These are phyloP conservation scores for Alopecurus myosuroides DNA, from an alignment of 176 grass and related monocot genomes.

Conservation along the genomic window DNA sequence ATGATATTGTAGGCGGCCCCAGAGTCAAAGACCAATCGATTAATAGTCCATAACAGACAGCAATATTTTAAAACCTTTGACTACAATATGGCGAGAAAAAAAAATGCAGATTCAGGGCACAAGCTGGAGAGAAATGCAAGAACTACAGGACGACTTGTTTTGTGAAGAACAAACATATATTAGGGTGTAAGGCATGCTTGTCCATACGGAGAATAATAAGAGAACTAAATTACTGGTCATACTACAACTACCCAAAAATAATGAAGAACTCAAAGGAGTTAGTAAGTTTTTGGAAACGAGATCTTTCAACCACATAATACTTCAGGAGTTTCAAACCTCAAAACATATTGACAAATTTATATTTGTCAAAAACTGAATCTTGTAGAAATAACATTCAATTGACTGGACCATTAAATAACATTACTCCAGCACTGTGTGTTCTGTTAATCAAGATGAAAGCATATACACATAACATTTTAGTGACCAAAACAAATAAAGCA, in stretches of 20 bases:
- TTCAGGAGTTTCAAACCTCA: background rate
- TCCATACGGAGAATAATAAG: background rate
- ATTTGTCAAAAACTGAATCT: background rate
- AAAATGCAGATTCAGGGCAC: background rate
- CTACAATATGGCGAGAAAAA: background rate
- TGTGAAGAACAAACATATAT: background rate
- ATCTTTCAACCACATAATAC: background rate
- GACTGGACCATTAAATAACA: background rate
- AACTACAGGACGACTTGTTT: background rate
- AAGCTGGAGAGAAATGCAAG: background rate
- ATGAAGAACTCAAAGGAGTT: background rate
- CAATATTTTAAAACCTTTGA: background rate
- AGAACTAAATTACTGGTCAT: background rate
- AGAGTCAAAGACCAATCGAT: background rate
- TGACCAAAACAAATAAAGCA: background rate
- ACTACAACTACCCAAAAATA: background rate
- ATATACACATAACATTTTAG: slow-evolving; percentile 13
- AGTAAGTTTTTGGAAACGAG: background rate
- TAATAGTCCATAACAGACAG: background rate
- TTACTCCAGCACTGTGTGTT: background rate
- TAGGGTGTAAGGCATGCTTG: background rate
- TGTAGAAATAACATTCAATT: background rate
- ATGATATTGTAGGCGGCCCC: background rate
- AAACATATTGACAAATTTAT: background rate
- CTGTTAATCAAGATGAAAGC: background rate